Conservation (phyloP, 345 rosid genomes). For the Syzygium jambos region DNA sequence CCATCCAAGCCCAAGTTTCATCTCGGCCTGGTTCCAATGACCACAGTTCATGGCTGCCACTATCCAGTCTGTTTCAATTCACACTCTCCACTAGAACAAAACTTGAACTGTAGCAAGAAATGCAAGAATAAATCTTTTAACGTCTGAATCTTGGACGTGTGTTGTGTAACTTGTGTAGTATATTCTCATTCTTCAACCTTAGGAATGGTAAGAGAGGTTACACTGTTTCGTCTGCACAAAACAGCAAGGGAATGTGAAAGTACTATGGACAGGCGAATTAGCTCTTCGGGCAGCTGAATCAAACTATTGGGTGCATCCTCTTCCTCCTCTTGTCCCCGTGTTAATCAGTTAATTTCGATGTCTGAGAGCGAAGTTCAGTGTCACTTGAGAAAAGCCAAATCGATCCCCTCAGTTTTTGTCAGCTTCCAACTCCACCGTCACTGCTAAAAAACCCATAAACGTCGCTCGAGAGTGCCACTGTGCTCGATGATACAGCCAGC, state of each 20-base stretch:
- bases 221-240: background rate
- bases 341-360: background rate
- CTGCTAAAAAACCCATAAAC: slow-evolving; percentile 25
- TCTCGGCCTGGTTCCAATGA: background rate
- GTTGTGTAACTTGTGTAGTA: background rate
- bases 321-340: background rate
- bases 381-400: background rate
- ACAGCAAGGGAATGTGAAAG: background rate
- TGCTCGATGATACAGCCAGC: slow-evolving; percentile 46
- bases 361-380: background rate
- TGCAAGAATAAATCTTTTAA: background rate
- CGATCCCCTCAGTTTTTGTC: background rate
- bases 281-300: background rate
- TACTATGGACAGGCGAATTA: background rate
- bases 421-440: slow-evolving; percentile 9
- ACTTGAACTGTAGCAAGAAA: background rate
- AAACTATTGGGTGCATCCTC: background rate
- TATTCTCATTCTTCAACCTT: background rate
- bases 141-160: background rate
- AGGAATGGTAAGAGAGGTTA: background rate
- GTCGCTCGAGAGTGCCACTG: slow-evolving; percentile 50
- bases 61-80: background rate
- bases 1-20: background rate
- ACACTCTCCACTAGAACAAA: background rate
- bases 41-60: background rate